Evolutionary conservation across 129 eudicot species (phyloP), one percentile per base, ranked within the genome.

Genomic region (Ambrosia artemisiifolia): DNA sequence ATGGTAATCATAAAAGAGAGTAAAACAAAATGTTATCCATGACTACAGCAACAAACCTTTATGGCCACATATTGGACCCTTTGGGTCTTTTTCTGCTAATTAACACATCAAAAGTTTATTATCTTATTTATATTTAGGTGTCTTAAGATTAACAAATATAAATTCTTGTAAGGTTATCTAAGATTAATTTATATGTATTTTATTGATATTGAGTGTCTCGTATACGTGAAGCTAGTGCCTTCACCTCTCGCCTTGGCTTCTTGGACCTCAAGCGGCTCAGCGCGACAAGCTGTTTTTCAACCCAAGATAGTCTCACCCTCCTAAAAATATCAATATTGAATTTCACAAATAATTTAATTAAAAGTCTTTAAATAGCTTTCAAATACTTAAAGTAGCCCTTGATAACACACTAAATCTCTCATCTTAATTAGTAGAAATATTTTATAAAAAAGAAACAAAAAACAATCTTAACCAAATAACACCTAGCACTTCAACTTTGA

Each of bases 1-100:
- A 64, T 78, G 75, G 70, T 76, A 71, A 82, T 82, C 80, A 82
- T 70, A 73, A 75, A 83, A 74, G 68, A 72, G 82, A 79, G 77
- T 79, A 79, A 70, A 65, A 76, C 82, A 76, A 78, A 63, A 81
- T 65, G 82, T 81, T 85, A 59, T 79, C 78, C 18, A 7, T 80
- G 36, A 35, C 35, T 47, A 66, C 16, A 42, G 70, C 67, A 70
- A 67, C 73, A 83, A 72, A 73, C 68, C 33, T 71, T 75, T 67
- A 20, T 75, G 75, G 78, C 84, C 74, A 63, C 78, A 75, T 65
- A 73, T 73, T 74, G 65, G 66, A 80, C 73, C 75, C 76, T 79
- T 79, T 62, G 78, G 73, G 63, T 63, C 36, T 42, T 70, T 76
- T 70, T 76, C 82, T 75, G 56, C 7, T 43, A 54, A 67, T 42